Percentiles rank a stretch among this genome's conserved stretches.
Conservation (phyloP, 192 early-diverging fungal species). For the Obelidium mucronatum region DNA sequence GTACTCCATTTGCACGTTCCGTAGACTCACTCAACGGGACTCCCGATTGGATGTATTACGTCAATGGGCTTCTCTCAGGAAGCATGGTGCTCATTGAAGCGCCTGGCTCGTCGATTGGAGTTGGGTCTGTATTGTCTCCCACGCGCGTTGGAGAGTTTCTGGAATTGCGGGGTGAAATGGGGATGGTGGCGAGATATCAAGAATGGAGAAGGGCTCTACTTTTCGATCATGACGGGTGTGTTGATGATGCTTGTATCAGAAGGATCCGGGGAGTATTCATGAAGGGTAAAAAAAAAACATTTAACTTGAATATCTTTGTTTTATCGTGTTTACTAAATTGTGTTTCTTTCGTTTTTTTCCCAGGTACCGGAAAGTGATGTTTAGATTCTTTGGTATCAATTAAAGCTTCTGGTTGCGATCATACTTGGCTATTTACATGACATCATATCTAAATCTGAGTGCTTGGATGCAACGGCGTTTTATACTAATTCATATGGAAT, state of each 20-base stretch:
- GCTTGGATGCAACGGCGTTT: too few relatives aligned
- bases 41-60: too few relatives aligned
- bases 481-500: too few relatives aligned
- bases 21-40: slow-evolving; percentile 21
- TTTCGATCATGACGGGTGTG: slow-evolving; percentile 75
- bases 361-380: slow-evolving; percentile 79
- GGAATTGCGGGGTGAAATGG: slow-evolving; percentile 66
- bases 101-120: slow-evolving; percentile 65
- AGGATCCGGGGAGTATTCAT: slow-evolving; percentile 73
- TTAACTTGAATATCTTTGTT: too few relatives aligned
- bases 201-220: slow-evolving; percentile 76
- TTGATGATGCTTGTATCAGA: slow-evolving; percentile 87
- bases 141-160: slow-evolving; percentile 75
- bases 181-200: slow-evolving; percentile 66
- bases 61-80: slow-evolving; percentile 66
- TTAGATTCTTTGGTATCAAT: slow-evolving; percentile 80
- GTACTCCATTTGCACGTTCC: slow-evolving; percentile 43
- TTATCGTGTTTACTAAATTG: neutral
- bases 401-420: slow-evolving; percentile 41
- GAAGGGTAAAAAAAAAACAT: too few relatives aligned
- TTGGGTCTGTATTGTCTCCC: slow-evolving; percentile 85
- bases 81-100: slow-evolving; percentile 69
- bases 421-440: too few relatives aligned
- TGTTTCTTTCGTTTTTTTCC: neutral
- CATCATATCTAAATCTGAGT: too few relatives aligned